Evolutionary conservation across 2,329 filamentous ascomycete species (phyloP), one percentile per base, ranked within the genome.

Genomic region (Sarocladium kiliense): DNA sequence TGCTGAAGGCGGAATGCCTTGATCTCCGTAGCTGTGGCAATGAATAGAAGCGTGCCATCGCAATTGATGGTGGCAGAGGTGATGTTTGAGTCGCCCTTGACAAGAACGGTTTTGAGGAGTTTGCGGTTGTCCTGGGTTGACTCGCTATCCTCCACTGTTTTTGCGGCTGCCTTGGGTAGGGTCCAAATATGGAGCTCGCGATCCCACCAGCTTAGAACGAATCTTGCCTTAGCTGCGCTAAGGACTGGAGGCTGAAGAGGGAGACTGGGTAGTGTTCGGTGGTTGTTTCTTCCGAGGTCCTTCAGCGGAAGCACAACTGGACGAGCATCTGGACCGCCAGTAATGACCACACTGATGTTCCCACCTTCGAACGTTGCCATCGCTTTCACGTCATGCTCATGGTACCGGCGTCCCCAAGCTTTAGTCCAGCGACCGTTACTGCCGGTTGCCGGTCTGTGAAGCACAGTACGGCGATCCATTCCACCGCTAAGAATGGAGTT

Each of bases 191-290:
- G 86, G 50, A 97, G 78, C 67, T 95, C 89, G 55, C 88, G 81
- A 60, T 93, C 89, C 91, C 92, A 97, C 89, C 91, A 97, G 68
- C 89, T 90, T 64, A 94, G 82, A 25, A 99, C 74, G 21, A 97
- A 75, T 50, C 94, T 83, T 42, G 86, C 85, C 41, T 81, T 81
- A 1, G 86, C 77, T 3, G 92, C 88, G 61, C 89, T 92, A 34
- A 82, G 76, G 7, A 97, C 69, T 2, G 88, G 85, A 1, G 89
- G 81, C 53, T 82, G 77, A 65, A 96, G 92, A 2, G 94, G 93
- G 14, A 99, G 78, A 65, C 86, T 86, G n/a, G 92, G 85, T 54
- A 99, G 79, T 18, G 84, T 83, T 57, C 91, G 83, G 70, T 95
- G 89, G 61, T 94, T 82, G 67, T 97, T 91, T 82, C 89, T 65